Evolutionary conservation across 352 stramenopile species (phyloP).

Genomic region (Pythium guiyangense): DNA sequence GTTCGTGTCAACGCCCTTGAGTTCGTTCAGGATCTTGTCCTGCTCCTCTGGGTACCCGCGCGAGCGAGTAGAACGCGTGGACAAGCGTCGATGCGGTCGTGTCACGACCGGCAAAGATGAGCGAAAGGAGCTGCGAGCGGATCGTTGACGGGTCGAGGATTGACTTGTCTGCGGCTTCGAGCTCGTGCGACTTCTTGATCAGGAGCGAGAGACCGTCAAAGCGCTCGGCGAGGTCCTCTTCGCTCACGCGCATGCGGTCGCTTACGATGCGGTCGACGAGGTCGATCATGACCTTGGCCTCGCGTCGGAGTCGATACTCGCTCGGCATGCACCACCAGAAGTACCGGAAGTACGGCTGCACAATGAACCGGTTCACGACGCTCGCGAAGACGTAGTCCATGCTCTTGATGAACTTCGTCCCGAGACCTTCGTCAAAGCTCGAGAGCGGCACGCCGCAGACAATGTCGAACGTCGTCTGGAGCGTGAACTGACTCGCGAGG

Average conservation of each 20-base stretch:
- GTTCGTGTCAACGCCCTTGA: constrained; percentile 10
- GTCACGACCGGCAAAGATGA: constrained; percentile 1
- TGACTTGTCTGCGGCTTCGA: constrained; percentile 8
- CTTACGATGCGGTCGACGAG: constrained; percentile 43
- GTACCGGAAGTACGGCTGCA: constrained; percentile 56
- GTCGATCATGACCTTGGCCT: constrained; percentile 17
- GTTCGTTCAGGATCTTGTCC: constrained; percentile 42
- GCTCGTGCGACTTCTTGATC: constrained; percentile 39
- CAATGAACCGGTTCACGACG: constrained; percentile 37
- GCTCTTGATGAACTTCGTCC: constrained; percentile 22
- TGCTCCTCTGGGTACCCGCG: constrained; percentile 46
- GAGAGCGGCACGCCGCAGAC: no score
- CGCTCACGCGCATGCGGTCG: constrained; percentile 25
- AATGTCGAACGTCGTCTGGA: constrained; percentile 52
- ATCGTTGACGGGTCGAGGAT: neutral
- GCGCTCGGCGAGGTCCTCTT: constrained; percentile 20
- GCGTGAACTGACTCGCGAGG: constrained; percentile 43
- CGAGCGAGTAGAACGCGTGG: constrained; percentile 53
- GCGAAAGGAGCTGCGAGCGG: neutral
- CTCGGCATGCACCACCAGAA: constrained; percentile 55
- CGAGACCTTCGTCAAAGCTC: no score
- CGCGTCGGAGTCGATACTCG: constrained; percentile 30
- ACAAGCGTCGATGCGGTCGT: neutral
- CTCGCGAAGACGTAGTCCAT: constrained; percentile 53
- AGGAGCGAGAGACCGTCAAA: constrained; percentile 49